Conservation (phyloP, 106 monocot genomes). For the Acorus gramineus region DNA sequence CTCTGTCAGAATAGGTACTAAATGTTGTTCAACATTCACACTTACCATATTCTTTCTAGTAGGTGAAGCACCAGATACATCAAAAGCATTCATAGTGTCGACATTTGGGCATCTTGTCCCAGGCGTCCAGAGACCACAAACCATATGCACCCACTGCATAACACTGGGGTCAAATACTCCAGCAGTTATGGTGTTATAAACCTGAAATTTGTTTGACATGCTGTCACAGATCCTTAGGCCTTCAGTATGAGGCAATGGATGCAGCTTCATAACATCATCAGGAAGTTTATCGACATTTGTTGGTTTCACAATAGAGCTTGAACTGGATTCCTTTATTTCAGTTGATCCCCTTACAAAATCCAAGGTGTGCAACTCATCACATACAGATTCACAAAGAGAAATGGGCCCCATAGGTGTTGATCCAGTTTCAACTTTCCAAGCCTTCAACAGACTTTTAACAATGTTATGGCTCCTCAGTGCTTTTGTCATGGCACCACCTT, state of each 20-base stretch:
- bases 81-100: constrained; percentile 82
- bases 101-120: constrained; percentile 91
- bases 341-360: too few species aligned
- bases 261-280: not conserved
- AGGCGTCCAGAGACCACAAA: constrained; percentile 96
- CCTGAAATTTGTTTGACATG: constrained; percentile 2
- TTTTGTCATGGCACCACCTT: constrained; percentile 85
- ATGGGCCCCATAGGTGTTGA: too few species aligned
- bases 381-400: too few species aligned
- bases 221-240: not conserved
- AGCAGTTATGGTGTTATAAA: constrained; percentile 30
- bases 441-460: constrained; percentile 58
- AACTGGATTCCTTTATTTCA: too few species aligned
- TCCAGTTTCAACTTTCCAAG: constrained; percentile 28
- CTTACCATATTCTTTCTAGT: constrained; percentile 57
- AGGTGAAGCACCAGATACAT: constrained; percentile 66
- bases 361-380: too few species aligned
- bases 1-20: too few species aligned
- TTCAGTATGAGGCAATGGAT: constrained; percentile 3
- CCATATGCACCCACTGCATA: constrained; percentile 89
- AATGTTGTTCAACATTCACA: too few species aligned
- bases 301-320: not conserved
- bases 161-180: constrained; percentile 39
- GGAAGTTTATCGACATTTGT: constrained; percentile 2
- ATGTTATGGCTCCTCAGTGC: constrained; percentile 52